These are phyloP conservation scores for Hyphopichia buzzinii DNA, from an alignment of 1,139 yeast species.

Conservation along the genomic window DNA sequence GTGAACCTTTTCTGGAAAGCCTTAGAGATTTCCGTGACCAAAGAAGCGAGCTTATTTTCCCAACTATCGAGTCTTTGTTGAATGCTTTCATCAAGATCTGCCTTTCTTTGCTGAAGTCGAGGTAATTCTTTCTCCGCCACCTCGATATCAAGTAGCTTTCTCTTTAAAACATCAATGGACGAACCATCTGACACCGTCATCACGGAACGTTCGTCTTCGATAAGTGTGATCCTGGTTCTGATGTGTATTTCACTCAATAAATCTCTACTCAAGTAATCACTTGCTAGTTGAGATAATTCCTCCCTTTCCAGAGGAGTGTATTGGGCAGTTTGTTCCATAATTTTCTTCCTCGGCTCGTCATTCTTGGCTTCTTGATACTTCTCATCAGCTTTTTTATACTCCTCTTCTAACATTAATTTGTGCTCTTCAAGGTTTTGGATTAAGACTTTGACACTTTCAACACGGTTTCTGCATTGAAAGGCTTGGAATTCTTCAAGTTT, in stretches of 20 bases:
- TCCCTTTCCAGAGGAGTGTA: conserved; percentile 45
- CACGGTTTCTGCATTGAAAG: conserved; percentile 37
- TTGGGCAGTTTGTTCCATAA: conserved; percentile 36
- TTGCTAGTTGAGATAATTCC: conserved; percentile 42
- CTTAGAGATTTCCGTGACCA: conserved; percentile 53
- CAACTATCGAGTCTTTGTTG: conserved; percentile 33
- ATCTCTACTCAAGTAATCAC: conserved; percentile 39
- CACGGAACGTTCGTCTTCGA: conserved; percentile 40
- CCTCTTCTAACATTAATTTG: conserved; percentile 24
- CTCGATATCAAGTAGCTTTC: conserved; percentile 31
- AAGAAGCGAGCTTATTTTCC: conserved; percentile 55
- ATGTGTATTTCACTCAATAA: conserved; percentile 40
- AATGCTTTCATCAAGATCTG: conserved; percentile 34
- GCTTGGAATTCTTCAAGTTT: conserved; percentile 19
- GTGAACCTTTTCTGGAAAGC: conserved; percentile 67
- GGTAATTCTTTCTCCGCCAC: conserved; percentile 35
- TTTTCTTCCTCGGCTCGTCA: conserved; percentile 42
- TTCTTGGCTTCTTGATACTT: conserved; percentile 42
- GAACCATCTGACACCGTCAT: conserved; percentile 40
- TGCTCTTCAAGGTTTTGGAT: conserved; percentile 33
- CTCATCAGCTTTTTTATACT: conserved; percentile 39
- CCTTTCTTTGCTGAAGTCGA: conserved; percentile 21
- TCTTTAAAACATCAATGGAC: conserved; percentile 32
- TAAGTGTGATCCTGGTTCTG: conserved; percentile 27
- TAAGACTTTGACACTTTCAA: conserved; percentile 27